These are phyloP conservation scores for Paecilomyces dactylethromorphus DNA, from an alignment of 2,329 filamentous ascomycete genomes.

Conservation along the genomic window DNA sequence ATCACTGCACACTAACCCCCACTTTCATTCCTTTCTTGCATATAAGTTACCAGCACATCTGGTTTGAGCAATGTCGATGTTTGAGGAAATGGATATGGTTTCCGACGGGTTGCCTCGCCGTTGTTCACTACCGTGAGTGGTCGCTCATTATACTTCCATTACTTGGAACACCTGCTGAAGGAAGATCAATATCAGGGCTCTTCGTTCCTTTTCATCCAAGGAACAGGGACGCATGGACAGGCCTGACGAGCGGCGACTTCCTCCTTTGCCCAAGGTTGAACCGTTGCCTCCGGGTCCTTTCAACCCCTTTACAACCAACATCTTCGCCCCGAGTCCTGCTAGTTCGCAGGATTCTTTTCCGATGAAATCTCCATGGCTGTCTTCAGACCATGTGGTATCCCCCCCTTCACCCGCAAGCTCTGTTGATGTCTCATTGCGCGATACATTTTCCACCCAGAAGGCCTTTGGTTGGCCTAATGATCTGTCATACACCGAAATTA, in stretches of 20 bases:
- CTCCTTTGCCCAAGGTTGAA: conserved; percentile 30
- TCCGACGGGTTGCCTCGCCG: conserved; percentile 22
- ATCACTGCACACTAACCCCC: background rate
- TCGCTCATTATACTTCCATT: background rate
- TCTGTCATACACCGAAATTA: conserved; percentile 25
- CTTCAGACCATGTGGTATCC: conserved; percentile 21
- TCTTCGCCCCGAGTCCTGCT: conserved; percentile 24
- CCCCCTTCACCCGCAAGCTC: conserved; percentile 34
- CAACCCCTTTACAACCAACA: conserved; percentile 25
- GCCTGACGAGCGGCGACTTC: conserved; percentile 28
- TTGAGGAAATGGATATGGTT: conserved; percentile 23
- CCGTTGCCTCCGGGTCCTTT: conserved; percentile 32
- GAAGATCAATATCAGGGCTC: conserved; percentile 8
- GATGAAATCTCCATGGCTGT: conserved; percentile 24
- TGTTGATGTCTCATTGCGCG: conserved; percentile 29
- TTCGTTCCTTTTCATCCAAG: conserved; percentile 17
- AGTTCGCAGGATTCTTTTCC: conserved; percentile 27
- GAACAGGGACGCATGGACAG: conserved; percentile 17
- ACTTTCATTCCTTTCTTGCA: background rate
- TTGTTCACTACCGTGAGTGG: conserved; percentile 31
- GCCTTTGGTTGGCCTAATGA: conserved; percentile 27
- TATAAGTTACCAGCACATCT: background rate
- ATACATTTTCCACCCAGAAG: conserved; percentile 23
- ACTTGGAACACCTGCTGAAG: conserved; percentile 3
- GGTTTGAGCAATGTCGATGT: conserved; percentile 12